Evolutionary conservation across 2,329 filamentous ascomycete genomes (phyloP).

Genomic region (Alternaria ethzedia): DNA sequence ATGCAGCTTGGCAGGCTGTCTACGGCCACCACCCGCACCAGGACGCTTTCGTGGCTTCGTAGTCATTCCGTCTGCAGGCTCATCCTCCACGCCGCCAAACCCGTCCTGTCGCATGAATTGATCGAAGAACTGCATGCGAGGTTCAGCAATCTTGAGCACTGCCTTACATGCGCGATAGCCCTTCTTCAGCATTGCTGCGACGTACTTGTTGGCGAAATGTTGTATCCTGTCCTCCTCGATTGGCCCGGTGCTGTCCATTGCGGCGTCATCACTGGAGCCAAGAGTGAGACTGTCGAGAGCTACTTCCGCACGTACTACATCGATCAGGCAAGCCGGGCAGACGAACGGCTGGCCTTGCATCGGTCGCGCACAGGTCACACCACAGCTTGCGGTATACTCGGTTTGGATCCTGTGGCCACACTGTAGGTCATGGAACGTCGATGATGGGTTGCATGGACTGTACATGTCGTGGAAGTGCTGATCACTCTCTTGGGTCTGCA

Average conservation of each 20-base stretch:
- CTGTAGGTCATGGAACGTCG: slow-evolving; percentile 10
- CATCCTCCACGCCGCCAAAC: slow-evolving; percentile 8
- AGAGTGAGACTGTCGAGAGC: slow-evolving; percentile 11
- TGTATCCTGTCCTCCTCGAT: slow-evolving; percentile 1
- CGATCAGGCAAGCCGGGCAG: slow-evolving; percentile 9
- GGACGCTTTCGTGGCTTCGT: slow-evolving; percentile 7
- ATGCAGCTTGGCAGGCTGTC: not conserved
- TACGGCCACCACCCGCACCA: not conserved
- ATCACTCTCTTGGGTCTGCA: not conserved
- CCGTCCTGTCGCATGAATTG: slow-evolving; percentile 14
- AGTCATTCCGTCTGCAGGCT: not conserved
- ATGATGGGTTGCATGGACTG: slow-evolving; percentile 11
- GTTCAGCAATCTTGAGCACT: slow-evolving; percentile 11
- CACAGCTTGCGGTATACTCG: slow-evolving; percentile 13
- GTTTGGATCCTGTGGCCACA: slow-evolving; percentile 14
- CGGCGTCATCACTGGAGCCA: not conserved
- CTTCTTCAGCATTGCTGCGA: slow-evolving; percentile 1
- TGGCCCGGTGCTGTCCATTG: not conserved
- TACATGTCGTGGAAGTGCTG: slow-evolving; percentile 14
- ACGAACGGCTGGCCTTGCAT: slow-evolving; percentile 6
- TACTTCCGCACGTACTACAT: slow-evolving; percentile 12
- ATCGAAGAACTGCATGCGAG: slow-evolving; percentile 14
- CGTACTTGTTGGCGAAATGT: slow-evolving; percentile 2
- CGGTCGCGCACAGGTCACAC: slow-evolving; percentile 4
- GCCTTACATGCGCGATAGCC: slow-evolving; percentile 7